These are phyloP conservation scores for Nothophytophthora sp. DNA, from an alignment of 352 stramenopile species.

Conservation along the genomic window DNA sequence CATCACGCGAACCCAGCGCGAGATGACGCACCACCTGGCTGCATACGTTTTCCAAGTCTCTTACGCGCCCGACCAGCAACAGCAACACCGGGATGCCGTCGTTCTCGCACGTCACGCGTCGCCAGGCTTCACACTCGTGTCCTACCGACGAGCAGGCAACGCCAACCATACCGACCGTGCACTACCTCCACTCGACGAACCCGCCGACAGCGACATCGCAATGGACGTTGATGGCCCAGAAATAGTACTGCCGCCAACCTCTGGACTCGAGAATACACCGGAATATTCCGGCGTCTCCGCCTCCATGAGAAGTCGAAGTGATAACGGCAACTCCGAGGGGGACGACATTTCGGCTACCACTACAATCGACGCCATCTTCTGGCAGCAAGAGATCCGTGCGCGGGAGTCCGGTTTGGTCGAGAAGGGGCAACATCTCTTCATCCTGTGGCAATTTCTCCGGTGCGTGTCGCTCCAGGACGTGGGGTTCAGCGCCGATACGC, in stretches of 20 bases:
- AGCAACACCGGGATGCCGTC: not conserved
- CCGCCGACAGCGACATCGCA: not conserved
- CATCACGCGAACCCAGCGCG: conserved; percentile 28
- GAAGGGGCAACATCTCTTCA: not conserved
- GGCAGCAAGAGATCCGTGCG: not conserved
- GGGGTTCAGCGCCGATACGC: not conserved
- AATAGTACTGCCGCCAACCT: not conserved
- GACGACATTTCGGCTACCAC: not conserved
- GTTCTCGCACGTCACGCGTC: conserved; percentile 22
- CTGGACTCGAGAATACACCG: not conserved
- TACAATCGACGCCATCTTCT: not conserved
- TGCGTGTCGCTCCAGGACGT: not conserved
- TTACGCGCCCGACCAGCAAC: not conserved
- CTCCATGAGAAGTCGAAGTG: not conserved
- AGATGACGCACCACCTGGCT: conserved; percentile 24
- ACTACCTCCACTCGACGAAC: not conserved
- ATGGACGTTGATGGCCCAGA: not conserved
- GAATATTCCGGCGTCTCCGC: not conserved
- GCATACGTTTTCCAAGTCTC: conserved; percentile 21
- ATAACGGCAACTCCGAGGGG: not conserved
- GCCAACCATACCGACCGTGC: not conserved
- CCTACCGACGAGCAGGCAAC: conserved; percentile 17
- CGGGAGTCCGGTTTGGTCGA: not conserved
- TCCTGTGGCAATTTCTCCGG: not conserved
- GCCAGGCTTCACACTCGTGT: conserved; percentile 20